Evolutionary conservation across 208 protist genomes (phyloP).

Genomic region (Leishmania martiniquensis): DNA sequence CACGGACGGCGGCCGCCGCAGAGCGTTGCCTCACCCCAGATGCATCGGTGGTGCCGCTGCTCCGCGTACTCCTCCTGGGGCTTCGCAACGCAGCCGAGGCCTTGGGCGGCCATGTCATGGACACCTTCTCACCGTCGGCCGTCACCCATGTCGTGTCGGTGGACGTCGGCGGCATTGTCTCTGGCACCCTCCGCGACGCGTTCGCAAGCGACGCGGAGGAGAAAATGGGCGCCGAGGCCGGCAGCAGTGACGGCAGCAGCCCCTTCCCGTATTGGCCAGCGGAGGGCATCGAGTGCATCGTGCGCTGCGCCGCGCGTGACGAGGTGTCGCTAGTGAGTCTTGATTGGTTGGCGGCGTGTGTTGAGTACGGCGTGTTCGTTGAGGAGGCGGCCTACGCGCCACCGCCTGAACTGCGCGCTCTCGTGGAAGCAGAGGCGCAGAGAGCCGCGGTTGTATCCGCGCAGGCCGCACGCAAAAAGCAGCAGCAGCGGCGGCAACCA

Average conservation of each 20-base stretch:
- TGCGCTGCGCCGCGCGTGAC: conserved; percentile 19
- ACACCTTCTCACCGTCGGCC: conserved; percentile 39
- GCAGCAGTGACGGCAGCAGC: background rate
- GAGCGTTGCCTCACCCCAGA: conserved; percentile 4
- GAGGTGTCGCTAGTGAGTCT: conserved; percentile 47
- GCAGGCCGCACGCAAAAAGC: conserved; percentile 5
- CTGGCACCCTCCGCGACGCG: conserved; percentile 25
- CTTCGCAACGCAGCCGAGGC: conserved; percentile 49
- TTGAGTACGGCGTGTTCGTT: conserved; percentile 70
- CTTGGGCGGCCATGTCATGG: conserved; percentile 56
- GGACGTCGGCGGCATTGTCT: conserved; percentile 50
- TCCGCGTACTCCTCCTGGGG: conserved; percentile 52
- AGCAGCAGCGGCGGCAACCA: background rate
- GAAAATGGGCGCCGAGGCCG: background rate
- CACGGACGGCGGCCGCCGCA: background rate
- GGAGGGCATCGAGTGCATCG: conserved; percentile 5
- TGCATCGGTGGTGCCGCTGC: conserved; percentile 26
- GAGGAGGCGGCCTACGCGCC: conserved; percentile 37
- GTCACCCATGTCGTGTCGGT: conserved; percentile 82
- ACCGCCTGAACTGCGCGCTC: conserved; percentile 7
- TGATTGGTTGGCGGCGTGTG: conserved; percentile 54
- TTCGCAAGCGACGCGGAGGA: conserved; percentile 14
- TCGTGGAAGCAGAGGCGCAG: conserved; percentile 6
- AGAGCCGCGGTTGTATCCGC: background rate
- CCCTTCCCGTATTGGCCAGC: conserved; percentile 27